A percentile compares a stretch with the other conserved stretches of the same genome.
phyloP scores from a whole-genome alignment of 805 yeast species.

The Candida manassasensis region DNA sequence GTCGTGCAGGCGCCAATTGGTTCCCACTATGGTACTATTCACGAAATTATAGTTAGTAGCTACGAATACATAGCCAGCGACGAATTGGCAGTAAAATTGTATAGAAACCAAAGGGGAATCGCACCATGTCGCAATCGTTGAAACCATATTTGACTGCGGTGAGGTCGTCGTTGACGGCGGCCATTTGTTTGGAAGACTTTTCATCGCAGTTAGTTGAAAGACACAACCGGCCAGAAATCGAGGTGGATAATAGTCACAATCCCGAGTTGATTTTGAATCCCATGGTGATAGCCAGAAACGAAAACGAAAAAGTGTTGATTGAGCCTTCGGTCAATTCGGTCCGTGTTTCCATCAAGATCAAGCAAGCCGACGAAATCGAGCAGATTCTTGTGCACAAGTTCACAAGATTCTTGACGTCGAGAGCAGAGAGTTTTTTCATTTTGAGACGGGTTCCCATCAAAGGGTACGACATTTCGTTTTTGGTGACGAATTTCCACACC shows the following conservation, averaged over 20 bases:
- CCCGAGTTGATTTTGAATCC: conserved; percentile 85
- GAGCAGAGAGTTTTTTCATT: conserved; percentile 93
- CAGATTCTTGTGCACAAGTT: conserved; percentile 90
- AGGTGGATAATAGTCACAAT: conserved; percentile 65
- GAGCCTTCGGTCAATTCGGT: conserved; percentile 93
- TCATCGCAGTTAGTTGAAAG: conserved; percentile 95
- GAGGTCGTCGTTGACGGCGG: conserved; percentile 87
- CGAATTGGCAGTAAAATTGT: too few relatives aligned
- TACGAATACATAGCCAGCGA: too few relatives aligned
- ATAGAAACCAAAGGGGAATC: too few relatives aligned
- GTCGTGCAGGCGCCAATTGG: too few relatives aligned
- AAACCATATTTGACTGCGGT: conserved; percentile 94
- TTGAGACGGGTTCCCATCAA: conserved; percentile 85
- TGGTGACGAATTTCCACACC: conserved; percentile 90
- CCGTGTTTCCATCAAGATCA: conserved; percentile 84
- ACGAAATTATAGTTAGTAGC: too few relatives aligned
- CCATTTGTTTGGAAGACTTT: conserved; percentile 86
- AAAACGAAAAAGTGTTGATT: conserved; percentile 84
- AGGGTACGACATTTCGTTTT: conserved; percentile 89
- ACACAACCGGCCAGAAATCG: conserved; percentile 96
- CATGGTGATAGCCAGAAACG: conserved; percentile 86
- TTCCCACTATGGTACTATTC: too few relatives aligned
- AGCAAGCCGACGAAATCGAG: conserved; percentile 97
- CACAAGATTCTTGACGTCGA: conserved; percentile 85
- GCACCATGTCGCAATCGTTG: conserved; percentile 93